Evolutionary conservation across 2,329 filamentous ascomycete genomes (phyloP), one percentile per base, ranked within the genome.

Genomic region (Cytospora piceicola): DNA sequence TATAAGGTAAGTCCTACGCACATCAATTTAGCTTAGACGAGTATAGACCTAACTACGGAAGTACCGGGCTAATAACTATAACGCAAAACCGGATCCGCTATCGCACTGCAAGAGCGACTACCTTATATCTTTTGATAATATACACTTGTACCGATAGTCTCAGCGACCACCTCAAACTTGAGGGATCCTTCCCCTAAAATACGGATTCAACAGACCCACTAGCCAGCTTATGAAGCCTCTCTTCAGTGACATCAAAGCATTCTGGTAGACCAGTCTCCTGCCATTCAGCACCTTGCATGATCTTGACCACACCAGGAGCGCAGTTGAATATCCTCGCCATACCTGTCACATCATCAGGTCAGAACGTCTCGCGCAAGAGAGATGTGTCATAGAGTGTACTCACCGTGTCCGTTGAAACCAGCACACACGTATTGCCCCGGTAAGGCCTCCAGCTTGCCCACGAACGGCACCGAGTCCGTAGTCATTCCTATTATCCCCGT

Each of bases 381-480:
- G n/a, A 7, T 11, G 11, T 12, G 2, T 24, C 4, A 17, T 32
- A 32, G 8, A 20, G 27, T 60, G 6, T n/a, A 69, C 73, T 74
- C 68, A 76, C 80, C 80, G 70, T 82, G 80, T 0, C 80, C 81
- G 68, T 82, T 82, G 66, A 82, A 82, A 0, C 81, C 81, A n/a
- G 80, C 81, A 69, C 80, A 82, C 11, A 83, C 75, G 70, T 75
- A 83, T 61, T 83, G 81, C 4, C 81, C 81, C 12, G 77, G 75
- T 9, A 77, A 66, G 0, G 73, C 73, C 12, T 78, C 73, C 6
- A 83, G 70, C 1, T 71, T 70, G 1, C 81, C 81, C n/a, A 83
- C 73, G 65, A 82, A 78, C 0, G 81, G 81, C 15, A 82, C 78
- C 14, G 75, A 79, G 70, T 83, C 79, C 0, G 75, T 72, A 51